phyloP scores from a whole-genome alignment of 352 stramenopile species.

The Poterioochromonas sp. region DNA sequence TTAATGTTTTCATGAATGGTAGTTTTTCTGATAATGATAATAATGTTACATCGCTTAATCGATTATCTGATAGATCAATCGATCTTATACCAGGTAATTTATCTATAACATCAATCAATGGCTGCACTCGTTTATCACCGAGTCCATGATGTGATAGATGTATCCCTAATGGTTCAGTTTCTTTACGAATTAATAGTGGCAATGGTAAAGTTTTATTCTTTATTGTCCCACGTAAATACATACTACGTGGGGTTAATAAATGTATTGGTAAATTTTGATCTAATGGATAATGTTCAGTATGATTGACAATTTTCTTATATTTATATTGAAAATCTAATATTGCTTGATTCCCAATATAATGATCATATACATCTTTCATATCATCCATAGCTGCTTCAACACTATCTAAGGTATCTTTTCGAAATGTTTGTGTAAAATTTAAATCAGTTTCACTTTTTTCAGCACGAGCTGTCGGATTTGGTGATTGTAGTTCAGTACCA shows the following conservation, averaged over 20 bases:
- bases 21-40: slow-evolving; percentile 61
- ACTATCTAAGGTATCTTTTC: no score
- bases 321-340: not conserved
- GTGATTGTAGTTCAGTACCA: no score
- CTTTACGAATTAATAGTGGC: slow-evolving; percentile 35
- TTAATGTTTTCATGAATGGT: slow-evolving; percentile 56
- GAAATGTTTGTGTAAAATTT: no score
- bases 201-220: slow-evolving; percentile 33
- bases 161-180: slow-evolving; percentile 30
- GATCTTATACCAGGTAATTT: slow-evolving; percentile 64
- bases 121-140: slow-evolving; percentile 35
- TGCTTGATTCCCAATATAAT: not conserved
- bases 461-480: no score
- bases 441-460: no score
- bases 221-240: not conserved
- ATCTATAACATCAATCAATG: slow-evolving; percentile 44
- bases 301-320: not conserved
- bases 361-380: no score
- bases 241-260: not conserved
- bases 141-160: slow-evolving; percentile 37
- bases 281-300: not conserved
- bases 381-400: no score
- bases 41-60: slow-evolving; percentile 58
- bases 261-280: not conserved
- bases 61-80: slow-evolving; percentile 66